Percentiles rank a stretch among this genome's conserved stretches.
phyloP scores from a whole-genome alignment of 1,284 basidiomycete genomes.

The Marasmius fiardii region DNA sequence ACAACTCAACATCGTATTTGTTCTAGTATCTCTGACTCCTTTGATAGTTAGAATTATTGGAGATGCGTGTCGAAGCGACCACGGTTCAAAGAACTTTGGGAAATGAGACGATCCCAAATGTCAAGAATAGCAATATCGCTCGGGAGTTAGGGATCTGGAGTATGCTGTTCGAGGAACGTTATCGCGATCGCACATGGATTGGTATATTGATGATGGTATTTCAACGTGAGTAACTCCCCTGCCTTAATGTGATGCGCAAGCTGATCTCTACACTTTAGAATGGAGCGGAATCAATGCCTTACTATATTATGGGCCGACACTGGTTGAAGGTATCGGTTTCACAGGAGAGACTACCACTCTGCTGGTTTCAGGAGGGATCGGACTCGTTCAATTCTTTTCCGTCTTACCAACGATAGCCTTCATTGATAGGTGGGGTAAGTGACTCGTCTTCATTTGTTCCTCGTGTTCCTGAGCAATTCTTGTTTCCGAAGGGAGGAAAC shows the following conservation, averaged over 20 bases:
- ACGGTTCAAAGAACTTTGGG: slow-evolving; percentile 37
- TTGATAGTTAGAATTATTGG: slow-evolving; percentile 61
- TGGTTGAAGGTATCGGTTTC: slow-evolving; percentile 64
- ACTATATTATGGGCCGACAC: slow-evolving; percentile 76
- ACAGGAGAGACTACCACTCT: slow-evolving; percentile 48
- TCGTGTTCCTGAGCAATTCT: neutral
- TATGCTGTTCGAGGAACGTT: slow-evolving; percentile 48
- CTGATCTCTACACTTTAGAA: slow-evolving; percentile 37
- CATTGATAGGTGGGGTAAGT: slow-evolving; percentile 71
- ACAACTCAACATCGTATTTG: neutral
- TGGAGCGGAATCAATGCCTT: slow-evolving; percentile 83
- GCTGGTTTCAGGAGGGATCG: slow-evolving; percentile 72
- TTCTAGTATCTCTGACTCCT: neutral
- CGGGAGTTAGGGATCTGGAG: slow-evolving; percentile 51
- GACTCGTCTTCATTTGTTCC: neutral
- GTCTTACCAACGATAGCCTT: slow-evolving; percentile 71
- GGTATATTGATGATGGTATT: slow-evolving; percentile 76
- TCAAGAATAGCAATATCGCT: slow-evolving; percentile 13
- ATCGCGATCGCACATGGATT: slow-evolving; percentile 58
- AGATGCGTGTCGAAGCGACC: slow-evolving; percentile 65
- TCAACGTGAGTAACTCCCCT: slow-evolving; percentile 52
- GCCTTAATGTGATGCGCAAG: neutral
- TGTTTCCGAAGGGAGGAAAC: slow-evolving; percentile 49
- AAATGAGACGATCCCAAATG: neutral
- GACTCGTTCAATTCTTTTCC: slow-evolving; percentile 74